Evolutionary conservation across 148 eudicot genomes (phyloP), one percentile per base, ranked within the genome.

Genomic region (Rhododendron kiyosumense): DNA sequence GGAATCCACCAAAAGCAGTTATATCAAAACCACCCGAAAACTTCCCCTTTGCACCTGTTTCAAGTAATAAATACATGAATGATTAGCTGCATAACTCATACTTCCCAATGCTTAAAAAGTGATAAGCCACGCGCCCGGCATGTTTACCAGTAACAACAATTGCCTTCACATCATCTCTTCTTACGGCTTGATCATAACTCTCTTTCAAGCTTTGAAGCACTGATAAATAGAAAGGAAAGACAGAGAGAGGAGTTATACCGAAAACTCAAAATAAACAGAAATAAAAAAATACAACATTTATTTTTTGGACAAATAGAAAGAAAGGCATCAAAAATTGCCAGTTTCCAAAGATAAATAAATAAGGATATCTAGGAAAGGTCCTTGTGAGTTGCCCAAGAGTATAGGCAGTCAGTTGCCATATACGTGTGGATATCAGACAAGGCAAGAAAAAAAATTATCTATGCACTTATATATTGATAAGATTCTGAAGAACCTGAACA

Each of bases 11-110:
- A 85, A 97, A 97, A 85, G 97, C 93, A 30, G 95, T 81, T 46
- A 97, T 97, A 88, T 97, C 98, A 88, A 97, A 97, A 76, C 99
- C 99, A 79, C 98, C 99, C 59, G 98, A 95, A 85, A 97, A 97
- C 81, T 93, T 95, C 51, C 99, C 98, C 84, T 93, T 90, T 46
- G 93, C 92, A 88, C 99, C 99, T 97, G 91, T 61, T 71, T 85
- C 88, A 80, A 86, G 30, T n/a, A 84, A 54, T 34, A n/a, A 26
- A 11, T 3, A 67, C 13, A 87, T 52, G 57, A 86, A 59, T 20
- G 32, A 89, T 57, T 22, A 46, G 82, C 59, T 69, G 78, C 65
- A 81, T 34, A 84, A 54, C 38, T 48, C 77, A 63, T 26, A 26
- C 83, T 52, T 32, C 77, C 71, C 45, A 84, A 84, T 7, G 8